phyloP scores from a whole-genome alignment of 73 alveolate genomes.

The Paramecium biaurelia region DNA sequence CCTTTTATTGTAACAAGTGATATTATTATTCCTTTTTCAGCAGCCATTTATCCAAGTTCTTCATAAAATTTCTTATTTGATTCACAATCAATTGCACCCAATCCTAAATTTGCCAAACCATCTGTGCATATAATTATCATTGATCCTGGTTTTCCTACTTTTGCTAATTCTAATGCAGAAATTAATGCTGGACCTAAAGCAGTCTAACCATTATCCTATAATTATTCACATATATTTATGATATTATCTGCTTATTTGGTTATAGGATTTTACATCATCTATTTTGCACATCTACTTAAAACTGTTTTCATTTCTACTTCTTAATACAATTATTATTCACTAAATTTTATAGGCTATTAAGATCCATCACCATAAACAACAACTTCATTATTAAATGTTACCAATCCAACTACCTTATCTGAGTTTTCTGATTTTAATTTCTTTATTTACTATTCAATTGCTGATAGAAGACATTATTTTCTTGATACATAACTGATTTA shows the following conservation, averaged over 20 bases:
- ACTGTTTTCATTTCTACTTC: slow-evolving; percentile 67
- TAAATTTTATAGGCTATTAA: slow-evolving; percentile 66
- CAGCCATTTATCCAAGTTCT: slow-evolving; percentile 77
- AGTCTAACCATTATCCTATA: slow-evolving; percentile 90
- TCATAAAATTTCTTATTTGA: slow-evolving; percentile 77
- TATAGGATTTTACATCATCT: slow-evolving; percentile 70
- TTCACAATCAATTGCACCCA: slow-evolving; percentile 80
- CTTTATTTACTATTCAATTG: slow-evolving; percentile 80
- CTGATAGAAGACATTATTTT: slow-evolving; percentile 90
- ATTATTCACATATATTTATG: slow-evolving; percentile 57
- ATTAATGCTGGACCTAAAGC: slow-evolving; percentile 95
- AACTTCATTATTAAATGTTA: slow-evolving; percentile 89
- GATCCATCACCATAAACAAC: slow-evolving; percentile 91
- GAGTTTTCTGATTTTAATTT: slow-evolving; percentile 76
- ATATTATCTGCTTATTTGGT: slow-evolving; percentile 67
- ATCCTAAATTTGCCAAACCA: slow-evolving; percentile 95
- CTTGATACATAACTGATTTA: slow-evolving; percentile 83
- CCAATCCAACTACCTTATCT: slow-evolving; percentile 84
- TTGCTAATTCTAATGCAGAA: slow-evolving; percentile 78
- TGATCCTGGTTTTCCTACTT: slow-evolving; percentile 83
- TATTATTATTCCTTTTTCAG: slow-evolving; percentile 79
- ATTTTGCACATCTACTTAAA: slow-evolving; percentile 63
- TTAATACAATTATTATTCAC: slow-evolving; percentile 81
- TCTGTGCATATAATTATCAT: slow-evolving; percentile 92
- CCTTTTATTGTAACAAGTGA: slow-evolving; percentile 86